These are phyloP conservation scores for Aureobasidium lini DNA, from an alignment of 2,329 filamentous ascomycete species.

Conservation along the genomic window DNA sequence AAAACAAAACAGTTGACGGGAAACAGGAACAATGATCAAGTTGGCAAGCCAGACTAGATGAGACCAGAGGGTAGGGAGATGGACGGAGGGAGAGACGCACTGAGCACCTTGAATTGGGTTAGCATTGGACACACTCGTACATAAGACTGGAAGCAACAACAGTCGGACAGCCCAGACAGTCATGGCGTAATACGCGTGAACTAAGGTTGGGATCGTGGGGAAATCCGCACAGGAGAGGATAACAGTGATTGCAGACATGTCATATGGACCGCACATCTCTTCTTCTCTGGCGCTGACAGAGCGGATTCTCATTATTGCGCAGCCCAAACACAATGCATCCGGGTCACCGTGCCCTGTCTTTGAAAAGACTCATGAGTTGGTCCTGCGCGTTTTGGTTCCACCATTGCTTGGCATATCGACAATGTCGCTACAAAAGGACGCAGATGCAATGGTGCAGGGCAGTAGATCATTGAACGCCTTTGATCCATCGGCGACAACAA, in stretches of 20 bases:
- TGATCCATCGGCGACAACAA: background rate
- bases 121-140: slow-evolving; percentile 9
- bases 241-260: slow-evolving; percentile 10
- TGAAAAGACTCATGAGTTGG: slow-evolving; percentile 3
- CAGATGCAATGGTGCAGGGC: background rate
- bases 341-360: slow-evolving; percentile 1
- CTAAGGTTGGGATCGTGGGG: slow-evolving; percentile 12
- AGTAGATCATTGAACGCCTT: slow-evolving; percentile 10
- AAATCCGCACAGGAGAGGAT: slow-evolving; percentile 1
- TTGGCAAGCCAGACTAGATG: slow-evolving; percentile 8
- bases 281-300: slow-evolving; percentile 9
- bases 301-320: background rate
- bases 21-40: slow-evolving; percentile 1
- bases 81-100: background rate
- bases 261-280: slow-evolving; percentile 11
- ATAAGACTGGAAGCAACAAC: slow-evolving; percentile 4
- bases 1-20: background rate
- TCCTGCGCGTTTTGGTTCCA: slow-evolving; percentile 3
- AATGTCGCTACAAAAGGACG: slow-evolving; percentile 1
- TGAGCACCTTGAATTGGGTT: background rate
- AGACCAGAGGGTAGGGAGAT: background rate
- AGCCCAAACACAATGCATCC: background rate
- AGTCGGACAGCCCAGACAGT: slow-evolving; percentile 9
- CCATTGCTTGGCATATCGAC: slow-evolving; percentile 9
- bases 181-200: slow-evolving; percentile 13